A percentile compares a stretch with the other conserved stretches of the same genome.
These are phyloP conservation scores for Pouteria campechiana DNA, from an alignment of 179 eudicot genomes.

Conservation along the genomic window DNA sequence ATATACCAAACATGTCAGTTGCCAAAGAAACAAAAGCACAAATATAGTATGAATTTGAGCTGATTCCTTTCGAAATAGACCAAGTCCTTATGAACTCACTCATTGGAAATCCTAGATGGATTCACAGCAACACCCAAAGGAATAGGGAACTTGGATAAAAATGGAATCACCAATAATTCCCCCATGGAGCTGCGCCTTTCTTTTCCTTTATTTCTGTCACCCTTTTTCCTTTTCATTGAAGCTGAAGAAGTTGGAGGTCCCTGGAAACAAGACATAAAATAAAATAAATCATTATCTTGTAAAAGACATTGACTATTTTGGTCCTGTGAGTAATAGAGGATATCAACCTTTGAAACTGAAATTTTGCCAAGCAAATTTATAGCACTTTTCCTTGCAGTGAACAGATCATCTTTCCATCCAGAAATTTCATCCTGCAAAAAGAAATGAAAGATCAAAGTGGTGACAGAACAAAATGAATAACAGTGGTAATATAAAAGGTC, in stretches of 20 bases:
- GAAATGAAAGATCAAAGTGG: conserved; percentile 4
- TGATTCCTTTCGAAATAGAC: too few relatives aligned
- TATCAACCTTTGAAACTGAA: conserved; percentile 58
- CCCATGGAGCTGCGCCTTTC: conserved; percentile 48
- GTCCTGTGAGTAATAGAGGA: too few relatives aligned
- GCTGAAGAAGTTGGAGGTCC: conserved; percentile 52
- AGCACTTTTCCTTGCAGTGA: conserved; percentile 74
- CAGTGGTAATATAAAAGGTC: not conserved
- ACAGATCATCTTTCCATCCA: conserved; percentile 72
- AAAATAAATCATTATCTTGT: not conserved
- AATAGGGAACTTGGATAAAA: conserved; percentile 61
- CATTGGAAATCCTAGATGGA: conserved; percentile 23
- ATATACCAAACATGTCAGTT: too few relatives aligned
- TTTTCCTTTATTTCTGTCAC: conserved; percentile 55
- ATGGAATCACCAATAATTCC: conserved; percentile 67
- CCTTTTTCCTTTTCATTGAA: conserved; percentile 61
- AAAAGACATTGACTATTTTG: too few relatives aligned
- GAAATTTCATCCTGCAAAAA: conserved; percentile 58
- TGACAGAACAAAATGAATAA: not conserved
- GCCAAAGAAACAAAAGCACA: too few relatives aligned
- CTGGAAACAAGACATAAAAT: conserved; percentile 23
- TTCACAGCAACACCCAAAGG: conserved; percentile 30
- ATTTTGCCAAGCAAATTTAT: conserved; percentile 75
- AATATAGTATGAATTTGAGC: too few relatives aligned
- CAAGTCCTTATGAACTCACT: conserved; percentile 30